Evolutionary conservation across 441 rosid genomes (phyloP).

Genomic region (Brassica balearica): DNA sequence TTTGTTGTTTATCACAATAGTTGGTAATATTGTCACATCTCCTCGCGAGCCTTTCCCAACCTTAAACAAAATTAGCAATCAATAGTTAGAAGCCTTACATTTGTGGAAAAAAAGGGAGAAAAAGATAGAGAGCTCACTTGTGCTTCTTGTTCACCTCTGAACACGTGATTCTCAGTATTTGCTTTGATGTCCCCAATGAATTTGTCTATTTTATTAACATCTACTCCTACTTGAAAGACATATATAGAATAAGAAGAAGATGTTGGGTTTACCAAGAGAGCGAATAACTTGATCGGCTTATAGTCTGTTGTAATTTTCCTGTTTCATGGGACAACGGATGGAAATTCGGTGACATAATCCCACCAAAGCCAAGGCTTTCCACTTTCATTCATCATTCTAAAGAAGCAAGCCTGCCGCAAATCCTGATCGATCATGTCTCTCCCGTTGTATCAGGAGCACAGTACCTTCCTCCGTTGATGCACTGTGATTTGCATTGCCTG

Average conservation of each 20-base stretch:
- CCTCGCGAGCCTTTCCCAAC: conserved; percentile 89
- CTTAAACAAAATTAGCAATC: conserved; percentile 44
- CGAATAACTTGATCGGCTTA: no score
- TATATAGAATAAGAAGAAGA: no score
- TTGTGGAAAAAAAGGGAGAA: neutral
- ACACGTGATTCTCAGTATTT: no score
- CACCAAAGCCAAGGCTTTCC: conserved; percentile 11
- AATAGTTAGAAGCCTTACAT: neutral
- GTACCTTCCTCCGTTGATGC: conserved; percentile 4
- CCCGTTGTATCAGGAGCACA: conserved; percentile 7
- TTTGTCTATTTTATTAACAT: no score
- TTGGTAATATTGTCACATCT: conserved; percentile 94
- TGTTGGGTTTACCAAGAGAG: no score
- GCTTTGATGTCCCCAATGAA: no score
- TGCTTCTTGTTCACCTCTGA: no score
- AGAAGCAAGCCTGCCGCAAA: neutral
- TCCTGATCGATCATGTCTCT: neutral
- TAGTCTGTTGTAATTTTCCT: no score
- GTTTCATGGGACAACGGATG: no score
- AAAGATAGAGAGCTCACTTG: no score
- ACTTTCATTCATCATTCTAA: neutral
- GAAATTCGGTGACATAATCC: neutral
- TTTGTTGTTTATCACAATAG: conserved; percentile 81
- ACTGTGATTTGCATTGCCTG: neutral
- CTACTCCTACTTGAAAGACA: no score